Conservation (phyloP, 306 rosid species). For the Trichosanthes truncata region DNA sequence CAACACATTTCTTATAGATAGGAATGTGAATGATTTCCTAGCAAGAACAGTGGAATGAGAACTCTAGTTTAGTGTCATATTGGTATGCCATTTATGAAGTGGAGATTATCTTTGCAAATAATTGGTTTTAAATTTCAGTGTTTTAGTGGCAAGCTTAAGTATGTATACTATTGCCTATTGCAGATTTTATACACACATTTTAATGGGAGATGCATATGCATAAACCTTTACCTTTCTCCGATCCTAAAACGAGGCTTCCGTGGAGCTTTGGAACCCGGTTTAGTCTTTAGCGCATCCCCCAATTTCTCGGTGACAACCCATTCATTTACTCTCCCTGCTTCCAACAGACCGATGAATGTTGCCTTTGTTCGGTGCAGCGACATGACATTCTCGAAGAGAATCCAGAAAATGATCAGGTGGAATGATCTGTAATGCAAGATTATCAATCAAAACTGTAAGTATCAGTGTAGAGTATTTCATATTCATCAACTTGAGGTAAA, state of each 20-base stretch:
- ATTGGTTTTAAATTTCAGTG: neutral
- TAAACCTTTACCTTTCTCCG: constrained; percentile 45
- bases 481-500: neutral
- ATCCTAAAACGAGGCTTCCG: constrained; percentile 39
- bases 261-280: constrained; percentile 42
- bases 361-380: constrained; percentile 91
- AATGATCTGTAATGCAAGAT: constrained; percentile 57
- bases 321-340: constrained; percentile 75
- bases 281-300: constrained; percentile 77
- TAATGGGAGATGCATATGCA: neutral
- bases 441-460: neutral
- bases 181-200: neutral
- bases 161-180: neutral
- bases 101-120: neutral
- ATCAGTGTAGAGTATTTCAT: neutral
- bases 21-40: neutral
- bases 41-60: neutral
- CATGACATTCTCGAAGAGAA: constrained; percentile 91
- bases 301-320: constrained; percentile 95
- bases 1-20: neutral
- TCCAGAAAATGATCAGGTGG: constrained; percentile 79
- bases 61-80: neutral
- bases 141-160: neutral
- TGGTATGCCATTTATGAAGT: neutral
- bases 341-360: constrained; percentile 71